A percentile compares a stretch with the other conserved stretches of the same genome.
Evolutionary conservation across 345 rosid species (phyloP).

Genomic region (Anastatica hierochuntica): DNA sequence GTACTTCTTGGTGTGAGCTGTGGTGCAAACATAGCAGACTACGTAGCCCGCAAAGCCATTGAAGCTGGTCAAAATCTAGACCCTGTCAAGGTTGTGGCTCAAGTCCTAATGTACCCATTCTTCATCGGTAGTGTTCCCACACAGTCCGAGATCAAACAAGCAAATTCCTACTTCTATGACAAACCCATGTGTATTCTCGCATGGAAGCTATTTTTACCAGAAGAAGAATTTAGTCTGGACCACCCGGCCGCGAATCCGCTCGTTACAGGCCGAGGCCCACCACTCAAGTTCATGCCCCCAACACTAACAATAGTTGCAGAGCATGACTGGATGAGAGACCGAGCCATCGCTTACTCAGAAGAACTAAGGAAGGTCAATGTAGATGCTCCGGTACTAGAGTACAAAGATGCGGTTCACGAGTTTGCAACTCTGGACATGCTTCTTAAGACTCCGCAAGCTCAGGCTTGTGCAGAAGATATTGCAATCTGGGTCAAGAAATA

Average conservation of each 20-base stretch:
- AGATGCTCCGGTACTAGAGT: slow-evolving; percentile 82
- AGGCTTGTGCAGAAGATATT: slow-evolving; percentile 85
- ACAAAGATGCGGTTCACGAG: slow-evolving; percentile 90
- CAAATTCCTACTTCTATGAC: slow-evolving; percentile 86
- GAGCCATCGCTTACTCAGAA: slow-evolving; percentile 90
- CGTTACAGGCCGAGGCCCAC: slow-evolving; percentile 59
- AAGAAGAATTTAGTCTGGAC: slow-evolving; percentile 66
- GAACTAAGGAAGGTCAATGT: slow-evolving; percentile 79
- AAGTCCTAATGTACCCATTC: slow-evolving; percentile 85
- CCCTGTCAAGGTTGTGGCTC: slow-evolving; percentile 93
- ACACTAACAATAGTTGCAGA: slow-evolving; percentile 89
- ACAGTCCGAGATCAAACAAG: slow-evolving; percentile 71
- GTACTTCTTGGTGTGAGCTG: slow-evolving; percentile 90
- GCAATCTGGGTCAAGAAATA: slow-evolving; percentile 90
- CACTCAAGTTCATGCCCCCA: slow-evolving; percentile 83
- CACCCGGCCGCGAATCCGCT: slow-evolving; percentile 88
- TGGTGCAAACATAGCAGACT: slow-evolving; percentile 81
- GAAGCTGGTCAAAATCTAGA: slow-evolving; percentile 59
- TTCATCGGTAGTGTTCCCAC: slow-evolving; percentile 75
- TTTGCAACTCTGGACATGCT: slow-evolving; percentile 95
- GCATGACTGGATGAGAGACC: slow-evolving; percentile 96
- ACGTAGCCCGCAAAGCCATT: slow-evolving; percentile 66
- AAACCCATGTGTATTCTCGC: slow-evolving; percentile 69
- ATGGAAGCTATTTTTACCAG: slow-evolving; percentile 81
- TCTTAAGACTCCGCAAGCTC: slow-evolving; percentile 79